Percentiles rank a stretch among this genome's conserved stretches.
These are phyloP conservation scores for Scytalidium sp. DNA, from an alignment of 2,329 filamentous ascomycete species.

Conservation along the genomic window DNA sequence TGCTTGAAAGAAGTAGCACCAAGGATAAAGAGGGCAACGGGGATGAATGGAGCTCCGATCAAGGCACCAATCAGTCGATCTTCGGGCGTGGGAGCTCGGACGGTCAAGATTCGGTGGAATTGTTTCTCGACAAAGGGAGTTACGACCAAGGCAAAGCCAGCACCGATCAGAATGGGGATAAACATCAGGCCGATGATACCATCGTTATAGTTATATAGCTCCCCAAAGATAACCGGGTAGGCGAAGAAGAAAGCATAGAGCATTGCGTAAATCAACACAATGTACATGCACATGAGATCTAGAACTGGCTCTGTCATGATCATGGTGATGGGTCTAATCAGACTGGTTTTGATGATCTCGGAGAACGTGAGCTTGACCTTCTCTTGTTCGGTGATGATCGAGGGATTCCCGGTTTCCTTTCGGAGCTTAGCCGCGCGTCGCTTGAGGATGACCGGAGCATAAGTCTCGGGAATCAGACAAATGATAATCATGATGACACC, in stretches of 20 bases:
- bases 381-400: constrained; percentile 31
- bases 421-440: constrained; percentile 28
- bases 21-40: constrained; percentile 66
- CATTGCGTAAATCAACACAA: constrained; percentile 34
- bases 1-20: constrained; percentile 60
- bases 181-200: constrained; percentile 77
- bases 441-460: constrained; percentile 31
- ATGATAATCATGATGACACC: neutral
- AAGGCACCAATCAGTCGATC: constrained; percentile 66
- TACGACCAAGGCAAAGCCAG: constrained; percentile 62
- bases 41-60: constrained; percentile 59
- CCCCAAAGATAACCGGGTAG: constrained; percentile 37
- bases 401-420: constrained; percentile 27
- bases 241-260: constrained; percentile 36
- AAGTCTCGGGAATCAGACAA: constrained; percentile 28
- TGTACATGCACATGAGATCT: constrained; percentile 48
- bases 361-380: constrained; percentile 19
- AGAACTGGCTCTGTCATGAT: constrained; percentile 27
- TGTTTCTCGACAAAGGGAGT: constrained; percentile 73
- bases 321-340: constrained; percentile 8
- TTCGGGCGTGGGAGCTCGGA: constrained; percentile 81
- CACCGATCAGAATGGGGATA: constrained; percentile 74
- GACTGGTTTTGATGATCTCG: constrained; percentile 17
- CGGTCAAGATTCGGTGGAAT: constrained; percentile 85
- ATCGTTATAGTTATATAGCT: constrained; percentile 71